Conservation (phyloP, 1,284 basidiomycete genomes). For the Agroathelia rolfsii region DNA sequence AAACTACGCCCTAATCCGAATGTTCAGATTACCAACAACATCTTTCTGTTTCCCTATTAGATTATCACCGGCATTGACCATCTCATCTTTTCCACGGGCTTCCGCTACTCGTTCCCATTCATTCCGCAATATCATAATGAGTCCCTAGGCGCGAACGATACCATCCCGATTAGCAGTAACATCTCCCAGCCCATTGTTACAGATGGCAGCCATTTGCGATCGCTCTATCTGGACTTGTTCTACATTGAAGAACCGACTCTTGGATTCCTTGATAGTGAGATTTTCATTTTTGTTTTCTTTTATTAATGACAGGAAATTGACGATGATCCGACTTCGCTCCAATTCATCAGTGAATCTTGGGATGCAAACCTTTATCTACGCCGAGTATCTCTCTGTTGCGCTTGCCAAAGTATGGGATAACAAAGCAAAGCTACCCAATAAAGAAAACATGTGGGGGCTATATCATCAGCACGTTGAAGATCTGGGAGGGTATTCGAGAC, state of each 20-base stretch:
- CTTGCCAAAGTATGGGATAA: conserved; percentile 27
- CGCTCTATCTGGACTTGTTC: conserved; percentile 34
- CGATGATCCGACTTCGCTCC: conserved; percentile 1
- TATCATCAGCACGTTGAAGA: conserved; percentile 21
- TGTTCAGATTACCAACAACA: too few species aligned
- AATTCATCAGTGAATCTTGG: conserved; percentile 24
- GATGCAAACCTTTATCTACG: conserved; percentile 28
- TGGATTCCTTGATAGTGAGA: conserved; percentile 28
- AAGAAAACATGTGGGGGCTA: conserved; percentile 20
- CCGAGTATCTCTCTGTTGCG: conserved; percentile 26
- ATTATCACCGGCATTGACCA: conserved; percentile 27
- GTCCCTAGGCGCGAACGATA: conserved; percentile 12
- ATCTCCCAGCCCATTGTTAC: conserved; percentile 34
- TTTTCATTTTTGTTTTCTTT: conserved; percentile 1
- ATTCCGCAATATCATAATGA: conserved; percentile 29
- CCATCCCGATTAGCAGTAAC: too few species aligned
- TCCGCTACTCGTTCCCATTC: conserved; percentile 38
- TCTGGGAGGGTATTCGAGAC: conserved; percentile 24
- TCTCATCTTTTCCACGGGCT: conserved; percentile 37
- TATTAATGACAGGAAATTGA: too few species aligned
- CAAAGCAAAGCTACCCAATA: conserved; percentile 23
- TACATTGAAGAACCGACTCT: conserved; percentile 42
- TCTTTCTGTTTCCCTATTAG: conserved; percentile 9
- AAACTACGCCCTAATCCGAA: background rate
- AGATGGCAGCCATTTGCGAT: conserved; percentile 33